Conservation (phyloP, 257 asterid species). For the Solanum megistacrolobum region DNA sequence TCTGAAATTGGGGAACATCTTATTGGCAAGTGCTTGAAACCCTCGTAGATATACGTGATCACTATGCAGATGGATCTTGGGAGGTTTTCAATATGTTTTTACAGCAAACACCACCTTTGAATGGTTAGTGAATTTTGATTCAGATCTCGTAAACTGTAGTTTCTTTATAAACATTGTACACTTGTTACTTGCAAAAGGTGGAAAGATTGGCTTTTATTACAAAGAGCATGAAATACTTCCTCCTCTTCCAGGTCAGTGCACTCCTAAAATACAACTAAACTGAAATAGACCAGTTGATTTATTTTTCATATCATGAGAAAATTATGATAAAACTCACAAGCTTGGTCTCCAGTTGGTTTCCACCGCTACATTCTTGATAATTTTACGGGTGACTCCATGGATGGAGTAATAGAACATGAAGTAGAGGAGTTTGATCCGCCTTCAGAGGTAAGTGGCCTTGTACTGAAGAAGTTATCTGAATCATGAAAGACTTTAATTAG, state of each 20-base stretch:
- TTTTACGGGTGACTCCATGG: slow-evolving; percentile 42
- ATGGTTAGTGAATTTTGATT: slow-evolving; percentile 34
- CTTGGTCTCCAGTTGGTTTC: slow-evolving; percentile 51
- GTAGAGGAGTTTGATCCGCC: slow-evolving; percentile 64
- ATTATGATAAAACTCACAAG: neutral
- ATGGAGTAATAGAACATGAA: slow-evolving; percentile 47
- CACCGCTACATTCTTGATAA: slow-evolving; percentile 63
- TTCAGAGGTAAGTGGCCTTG: slow-evolving; percentile 50
- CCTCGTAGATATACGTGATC: slow-evolving; percentile 56
- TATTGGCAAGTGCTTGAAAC: slow-evolving; percentile 2
- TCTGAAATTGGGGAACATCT: neutral
- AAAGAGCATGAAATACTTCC: slow-evolving; percentile 88
- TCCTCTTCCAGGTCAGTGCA: slow-evolving; percentile 70
- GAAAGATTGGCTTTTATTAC: slow-evolving; percentile 89
- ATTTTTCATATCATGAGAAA: neutral
- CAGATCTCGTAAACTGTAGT: neutral
- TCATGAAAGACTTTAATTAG: neutral
- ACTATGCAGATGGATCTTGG: slow-evolving; percentile 77
- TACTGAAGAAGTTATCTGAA: neutral
- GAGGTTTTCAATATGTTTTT: slow-evolving; percentile 51
- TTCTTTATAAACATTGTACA: neutral
- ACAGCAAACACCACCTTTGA: slow-evolving; percentile 65
- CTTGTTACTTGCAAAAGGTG: slow-evolving; percentile 34
- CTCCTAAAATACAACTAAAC: neutral
- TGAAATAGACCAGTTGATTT: neutral